Conservation (phyloP, 2,329 filamentous ascomycete species). For the Acrocalymma vagum region DNA sequence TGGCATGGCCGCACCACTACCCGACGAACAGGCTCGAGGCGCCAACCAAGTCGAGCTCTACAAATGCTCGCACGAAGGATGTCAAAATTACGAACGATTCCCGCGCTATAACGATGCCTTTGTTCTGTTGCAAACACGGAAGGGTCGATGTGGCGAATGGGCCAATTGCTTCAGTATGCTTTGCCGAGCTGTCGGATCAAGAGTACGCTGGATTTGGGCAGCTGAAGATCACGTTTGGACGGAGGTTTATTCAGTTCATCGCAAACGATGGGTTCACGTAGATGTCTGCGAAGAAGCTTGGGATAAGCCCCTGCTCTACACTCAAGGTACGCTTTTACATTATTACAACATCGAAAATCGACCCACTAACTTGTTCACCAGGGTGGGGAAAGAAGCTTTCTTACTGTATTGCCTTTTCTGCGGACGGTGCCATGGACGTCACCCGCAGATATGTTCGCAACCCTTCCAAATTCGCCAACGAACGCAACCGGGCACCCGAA, state of each 20-base stretch:
- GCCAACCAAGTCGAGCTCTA: conserved; percentile 91
- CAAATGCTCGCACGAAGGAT: conserved; percentile 79
- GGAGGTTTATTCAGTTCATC: conserved; percentile 94
- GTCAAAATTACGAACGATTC: conserved; percentile 84
- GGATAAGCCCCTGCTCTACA: conserved; percentile 92
- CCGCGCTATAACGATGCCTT: conserved; percentile 96
- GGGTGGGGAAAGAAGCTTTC: conserved; percentile 96
- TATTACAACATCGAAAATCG: conserved; percentile 1
- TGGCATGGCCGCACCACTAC: conserved; percentile 84
- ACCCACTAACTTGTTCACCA: conserved; percentile 36
- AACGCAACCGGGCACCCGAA: conserved; percentile 83
- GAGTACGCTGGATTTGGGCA: conserved; percentile 98
- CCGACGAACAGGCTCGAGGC: conserved; percentile 88
- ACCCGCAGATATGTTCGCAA: conserved; percentile 77
- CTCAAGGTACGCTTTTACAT: conserved; percentile 69
- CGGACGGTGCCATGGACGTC: conserved; percentile 78
- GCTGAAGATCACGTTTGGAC: conserved; percentile 98
- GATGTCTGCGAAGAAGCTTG: conserved; percentile 94
- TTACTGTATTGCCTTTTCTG: conserved; percentile 96
- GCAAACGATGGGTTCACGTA: conserved; percentile 94
- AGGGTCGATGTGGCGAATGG: conserved; percentile 93
- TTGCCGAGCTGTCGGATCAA: conserved; percentile 87
- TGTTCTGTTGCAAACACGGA: conserved; percentile 84
- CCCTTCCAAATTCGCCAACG: conserved; percentile 71
- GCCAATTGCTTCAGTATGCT: conserved; percentile 99